Evolutionary conservation across 306 rosid species (phyloP).

Genomic region (Begonia loranthoides): DNA sequence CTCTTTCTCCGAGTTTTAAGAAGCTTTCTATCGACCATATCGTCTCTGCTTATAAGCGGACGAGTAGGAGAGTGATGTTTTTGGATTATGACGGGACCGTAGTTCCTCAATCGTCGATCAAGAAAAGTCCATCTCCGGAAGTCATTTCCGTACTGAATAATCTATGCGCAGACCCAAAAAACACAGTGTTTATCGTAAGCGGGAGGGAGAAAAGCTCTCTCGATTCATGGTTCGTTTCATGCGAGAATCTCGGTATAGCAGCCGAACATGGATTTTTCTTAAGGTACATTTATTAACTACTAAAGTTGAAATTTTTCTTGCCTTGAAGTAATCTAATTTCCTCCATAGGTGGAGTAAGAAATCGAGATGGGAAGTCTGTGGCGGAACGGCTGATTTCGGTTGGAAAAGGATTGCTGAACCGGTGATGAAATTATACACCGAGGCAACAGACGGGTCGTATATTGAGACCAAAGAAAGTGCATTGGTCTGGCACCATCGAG

Average conservation of each 20-base stretch:
- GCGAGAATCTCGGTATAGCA: constrained; percentile 74
- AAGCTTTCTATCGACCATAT: constrained; percentile 54
- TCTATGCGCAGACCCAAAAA: constrained; percentile 56
- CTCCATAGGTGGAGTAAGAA: constrained; percentile 47
- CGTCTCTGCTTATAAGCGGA: constrained; percentile 51
- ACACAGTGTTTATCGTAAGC: constrained; percentile 76
- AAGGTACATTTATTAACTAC: constrained; percentile 30
- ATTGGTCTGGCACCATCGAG: constrained; percentile 57
- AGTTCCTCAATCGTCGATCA: constrained; percentile 49
- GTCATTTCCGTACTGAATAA: constrained; percentile 49
- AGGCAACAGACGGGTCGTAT: constrained; percentile 51
- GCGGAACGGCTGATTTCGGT: constrained; percentile 15
- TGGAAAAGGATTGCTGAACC: constrained; percentile 61
- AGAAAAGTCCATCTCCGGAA: constrained; percentile 40
- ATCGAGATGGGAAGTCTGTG: constrained; percentile 45
- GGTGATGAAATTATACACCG: constrained; percentile 46
- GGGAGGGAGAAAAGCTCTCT: constrained; percentile 57
- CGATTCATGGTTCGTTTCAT: constrained; percentile 53
- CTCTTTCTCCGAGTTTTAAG: constrained; percentile 80
- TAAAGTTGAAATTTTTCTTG: background rate
- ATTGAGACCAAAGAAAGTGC: constrained; percentile 69
- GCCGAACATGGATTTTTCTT: constrained; percentile 86
- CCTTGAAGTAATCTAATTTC: constrained; percentile 5
- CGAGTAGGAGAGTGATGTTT: constrained; percentile 60
- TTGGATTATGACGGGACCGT: constrained; percentile 88